phyloP scores from a whole-genome alignment of 129 eudicot genomes.

The Centrapalus pauciflorus region DNA sequence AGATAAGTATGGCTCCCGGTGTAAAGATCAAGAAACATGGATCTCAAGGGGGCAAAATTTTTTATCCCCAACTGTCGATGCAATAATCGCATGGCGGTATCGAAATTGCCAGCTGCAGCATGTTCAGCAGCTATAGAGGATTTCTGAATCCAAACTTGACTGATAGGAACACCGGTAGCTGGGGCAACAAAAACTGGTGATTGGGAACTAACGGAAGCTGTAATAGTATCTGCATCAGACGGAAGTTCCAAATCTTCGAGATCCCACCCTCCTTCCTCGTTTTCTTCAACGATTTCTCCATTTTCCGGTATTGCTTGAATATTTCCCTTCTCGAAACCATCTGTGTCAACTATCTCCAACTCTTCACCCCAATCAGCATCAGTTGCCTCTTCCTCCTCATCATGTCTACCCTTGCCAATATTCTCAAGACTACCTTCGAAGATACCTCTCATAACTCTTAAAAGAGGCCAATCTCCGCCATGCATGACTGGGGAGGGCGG shows the following conservation, averaged over 20 bases:
- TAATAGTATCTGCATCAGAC: slow-evolving; percentile 35
- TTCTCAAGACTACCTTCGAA: slow-evolving; percentile 49
- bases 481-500: slow-evolving; percentile 46
- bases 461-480: slow-evolving; percentile 63
- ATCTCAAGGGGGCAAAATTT: slow-evolving; percentile 37
- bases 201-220: slow-evolving; percentile 28
- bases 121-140: slow-evolving; percentile 58
- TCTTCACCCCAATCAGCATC: slow-evolving; percentile 64
- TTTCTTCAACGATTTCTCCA: slow-evolving; percentile 29
- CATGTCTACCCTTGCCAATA: slow-evolving; percentile 19
- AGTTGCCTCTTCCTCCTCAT: slow-evolving; percentile 45
- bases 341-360: slow-evolving; percentile 28
- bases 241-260: slow-evolving; percentile 50
- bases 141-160: slow-evolving; percentile 55
- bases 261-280: slow-evolving; percentile 50
- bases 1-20: slow-evolving; percentile 38
- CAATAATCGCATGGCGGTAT: slow-evolving; percentile 54
- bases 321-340: slow-evolving; percentile 26
- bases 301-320: slow-evolving; percentile 12
- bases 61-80: slow-evolving; percentile 51
- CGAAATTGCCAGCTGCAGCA: slow-evolving; percentile 61
- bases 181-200: slow-evolving; percentile 43
- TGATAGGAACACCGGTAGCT: slow-evolving; percentile 46
- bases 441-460: slow-evolving; percentile 48
- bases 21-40: slow-evolving; percentile 41